Base-by-base conservation (phyloP, 768 basidiomycete genomes). In the Gymnopilus dilepis region DNA sequence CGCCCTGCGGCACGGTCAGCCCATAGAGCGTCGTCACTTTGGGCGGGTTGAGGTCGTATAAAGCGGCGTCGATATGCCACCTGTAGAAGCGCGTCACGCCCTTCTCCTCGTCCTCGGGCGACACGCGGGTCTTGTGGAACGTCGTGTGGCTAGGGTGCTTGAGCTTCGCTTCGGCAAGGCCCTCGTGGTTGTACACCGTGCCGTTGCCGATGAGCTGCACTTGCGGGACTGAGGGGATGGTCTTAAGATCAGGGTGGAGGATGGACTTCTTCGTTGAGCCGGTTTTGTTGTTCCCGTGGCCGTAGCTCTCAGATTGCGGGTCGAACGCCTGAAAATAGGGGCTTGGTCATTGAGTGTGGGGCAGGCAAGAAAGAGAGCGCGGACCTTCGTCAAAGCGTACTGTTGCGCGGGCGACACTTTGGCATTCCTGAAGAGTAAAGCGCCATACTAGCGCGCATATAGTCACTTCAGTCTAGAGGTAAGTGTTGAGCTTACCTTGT, bases 201-300 rank as follows among this genome's bases (percentile, higher is more conserved):
- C 95, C 94, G 69, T 95, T 95, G 7, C 94, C 94, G 70, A 96
- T 95, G 56, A 96, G 86, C 72, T 97, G 95, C 1, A 97, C 95
- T 70, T 95, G 92, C 1, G 92, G 92, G 1, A 91, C 87, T 22
- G 89, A 84, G 0, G 95, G 93, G 62, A 97, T 93, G 38, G 92
- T 95, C 80, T 94, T 96, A 68, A 95, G 84, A 72, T 95, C 91
- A 0, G 93, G 91, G 70, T 94, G 92, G 13, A 95, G 85, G 67
- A 95, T 90, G 3, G 93, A 94, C 69, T 89, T 89, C 68, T 82
- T 84, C 21, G 87, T 86, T 43, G 78, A 76, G 57, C 87, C 84
- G 0, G 90, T 93, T 80, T 93, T 92, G 80, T 93, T 92, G 74
- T 94, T 94, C 2, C 94, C 92, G 68, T 95, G 94, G 0, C 94